Evolutionary conservation across 345 rosid genomes (phyloP).

Genomic region (Boechera divaricarpa): DNA sequence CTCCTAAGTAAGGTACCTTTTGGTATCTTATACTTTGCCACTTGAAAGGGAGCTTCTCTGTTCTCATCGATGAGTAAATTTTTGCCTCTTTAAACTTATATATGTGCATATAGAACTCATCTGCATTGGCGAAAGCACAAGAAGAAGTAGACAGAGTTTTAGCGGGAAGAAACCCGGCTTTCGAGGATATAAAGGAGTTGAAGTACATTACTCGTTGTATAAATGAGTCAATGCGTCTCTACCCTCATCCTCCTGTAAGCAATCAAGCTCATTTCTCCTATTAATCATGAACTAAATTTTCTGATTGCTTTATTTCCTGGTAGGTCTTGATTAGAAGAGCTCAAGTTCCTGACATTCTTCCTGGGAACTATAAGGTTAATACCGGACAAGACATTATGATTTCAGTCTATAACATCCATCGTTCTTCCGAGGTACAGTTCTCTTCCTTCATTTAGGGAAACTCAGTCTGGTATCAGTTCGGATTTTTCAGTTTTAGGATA

Average conservation of each 20-base stretch:
- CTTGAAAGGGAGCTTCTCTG: conserved; percentile 20
- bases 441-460: conserved; percentile 3
- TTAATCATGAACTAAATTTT: conserved; percentile 9
- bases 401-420: conserved; percentile 93
- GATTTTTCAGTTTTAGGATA: background rate
- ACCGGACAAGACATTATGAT: conserved; percentile 97
- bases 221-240: conserved; percentile 88
- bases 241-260: conserved; percentile 98
- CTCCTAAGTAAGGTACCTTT: conserved; percentile 88
- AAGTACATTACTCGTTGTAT: conserved; percentile 87
- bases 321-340: conserved; percentile 95
- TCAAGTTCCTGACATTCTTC: conserved; percentile 80
- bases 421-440: conserved; percentile 67
- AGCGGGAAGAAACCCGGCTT: conserved; percentile 72
- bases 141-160: conserved; percentile 88
- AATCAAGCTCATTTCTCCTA: conserved; percentile 25
- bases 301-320: conserved; percentile 14
- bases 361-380: conserved; percentile 87
- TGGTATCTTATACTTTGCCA: conserved; percentile 18
- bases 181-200: conserved; percentile 75
- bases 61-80: background rate
- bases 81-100: background rate
- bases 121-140: conserved; percentile 74
- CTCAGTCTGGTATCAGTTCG: background rate
- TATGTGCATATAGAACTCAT: conserved; percentile 56